Conservation (phyloP, 331 rosid genomes). For the Acacia pycnantha region DNA sequence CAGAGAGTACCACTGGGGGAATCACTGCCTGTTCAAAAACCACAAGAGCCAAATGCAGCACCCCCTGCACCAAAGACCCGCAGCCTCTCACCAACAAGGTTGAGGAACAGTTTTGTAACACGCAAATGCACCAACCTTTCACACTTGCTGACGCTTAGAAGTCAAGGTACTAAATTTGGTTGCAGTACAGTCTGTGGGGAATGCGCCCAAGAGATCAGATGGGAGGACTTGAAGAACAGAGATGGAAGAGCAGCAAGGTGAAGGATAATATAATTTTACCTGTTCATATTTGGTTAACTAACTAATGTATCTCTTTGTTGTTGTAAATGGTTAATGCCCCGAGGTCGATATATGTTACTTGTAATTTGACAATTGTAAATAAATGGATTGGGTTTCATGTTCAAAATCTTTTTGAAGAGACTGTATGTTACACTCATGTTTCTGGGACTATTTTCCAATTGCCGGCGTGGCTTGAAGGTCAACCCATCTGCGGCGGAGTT, state of each 20-base stretch:
- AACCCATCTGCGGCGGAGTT: not conserved
- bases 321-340: constrained; percentile 29
- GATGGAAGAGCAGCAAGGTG: constrained; percentile 40
- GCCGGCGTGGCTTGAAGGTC: not conserved
- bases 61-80: constrained; percentile 30
- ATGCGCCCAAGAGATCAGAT: constrained; percentile 82
- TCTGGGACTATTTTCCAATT: not conserved
- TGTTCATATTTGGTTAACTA: constrained; percentile 26
- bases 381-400: constrained; percentile 22
- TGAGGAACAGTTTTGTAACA: constrained; percentile 37
- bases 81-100: constrained; percentile 32
- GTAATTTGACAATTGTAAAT: constrained; percentile 32
- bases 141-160: constrained; percentile 84
- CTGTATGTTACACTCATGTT: not conserved
- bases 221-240: constrained; percentile 67
- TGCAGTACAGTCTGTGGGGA: constrained; percentile 88
- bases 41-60: constrained; percentile 29
- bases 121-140: constrained; percentile 90
- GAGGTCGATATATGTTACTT: not conserved
- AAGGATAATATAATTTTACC: constrained; percentile 24
- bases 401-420: constrained; percentile 22
- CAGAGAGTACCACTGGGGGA: constrained; percentile 62
- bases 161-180: constrained; percentile 81
- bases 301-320: constrained; percentile 1
- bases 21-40: constrained; percentile 44